Base-by-base conservation (phyloP, 495 filamentous ascomycete species). In the Trichodelitschia bisporula region DNA sequence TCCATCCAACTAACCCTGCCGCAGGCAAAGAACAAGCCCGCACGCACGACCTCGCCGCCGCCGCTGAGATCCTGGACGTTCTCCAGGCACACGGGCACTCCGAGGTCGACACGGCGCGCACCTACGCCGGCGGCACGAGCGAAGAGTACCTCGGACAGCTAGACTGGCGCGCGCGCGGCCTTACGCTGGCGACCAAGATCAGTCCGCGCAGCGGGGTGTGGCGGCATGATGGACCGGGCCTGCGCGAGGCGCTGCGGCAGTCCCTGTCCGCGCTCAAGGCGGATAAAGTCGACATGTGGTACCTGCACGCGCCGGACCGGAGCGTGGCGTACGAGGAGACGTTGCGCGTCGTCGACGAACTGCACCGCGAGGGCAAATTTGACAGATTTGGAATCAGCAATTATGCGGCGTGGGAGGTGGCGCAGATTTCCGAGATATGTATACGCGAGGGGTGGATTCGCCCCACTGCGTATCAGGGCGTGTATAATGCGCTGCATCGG, bases 401-500 rank as follows among this genome's bases (percentile, higher is more conserved):
- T 31, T 68, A 56, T 42, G 47, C 43, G 39, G 40, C 57, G 0
- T 57, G 53, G 49, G 56, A 64, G 42, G 57, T 69, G 9, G 56
- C 56, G 0, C 37, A 56, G 37, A 56, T 68, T 23, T 51, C 50
- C 30, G 53, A 66, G 42, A 43, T 63, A 0, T 63, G 58, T 31
- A 32, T 32, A 3, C 30, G 37, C n/a, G 47, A 64, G 18, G 55
- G 55, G 21, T 76, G 62, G 60, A 56, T 67, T 32, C 61, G 60
- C 19, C 66, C 66, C 0, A 58, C 55, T 9, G 67, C 68, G n/a
- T 73, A 64, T 43, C 66, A 72, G 37, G 67, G 61, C 15, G 57
- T 69, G 37, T 74, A 74, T 43, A 67, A 74, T 46, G 60, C 66
- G 5, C 58, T 73, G 6, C 64, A 59, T 19, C 58, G 64, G 14